Evolutionary conservation across 2,329 filamentous ascomycete genomes (phyloP).

Genomic region (Ilyonectria sp.): DNA sequence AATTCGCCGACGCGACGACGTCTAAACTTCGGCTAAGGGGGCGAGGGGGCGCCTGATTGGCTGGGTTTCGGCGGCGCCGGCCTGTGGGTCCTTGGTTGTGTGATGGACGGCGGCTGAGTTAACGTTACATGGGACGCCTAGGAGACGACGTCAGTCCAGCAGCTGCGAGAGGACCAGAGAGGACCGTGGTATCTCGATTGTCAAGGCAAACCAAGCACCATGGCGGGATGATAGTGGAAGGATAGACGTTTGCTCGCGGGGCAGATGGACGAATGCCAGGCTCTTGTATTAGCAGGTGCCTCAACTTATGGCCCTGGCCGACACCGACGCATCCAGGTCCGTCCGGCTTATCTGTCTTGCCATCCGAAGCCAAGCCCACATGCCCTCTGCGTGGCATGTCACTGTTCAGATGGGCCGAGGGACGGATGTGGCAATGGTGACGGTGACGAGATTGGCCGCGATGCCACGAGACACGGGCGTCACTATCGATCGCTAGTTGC

Average conservation of each 20-base stretch:
- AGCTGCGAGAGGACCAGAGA: conserved; percentile 12
- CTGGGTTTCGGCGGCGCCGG: conserved; percentile 5
- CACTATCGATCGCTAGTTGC: conserved; percentile 33
- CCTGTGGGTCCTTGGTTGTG: conserved; percentile 27
- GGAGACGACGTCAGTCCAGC: neutral
- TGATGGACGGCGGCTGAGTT: conserved; percentile 42
- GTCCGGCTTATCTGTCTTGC: conserved; percentile 2
- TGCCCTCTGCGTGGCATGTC: conserved; percentile 30
- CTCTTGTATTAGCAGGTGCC: conserved; percentile 33
- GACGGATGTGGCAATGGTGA: conserved; percentile 32
- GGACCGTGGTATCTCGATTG: conserved; percentile 11
- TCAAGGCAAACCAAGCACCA: neutral
- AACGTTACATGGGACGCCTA: conserved; percentile 47
- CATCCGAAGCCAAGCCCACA: conserved; percentile 38
- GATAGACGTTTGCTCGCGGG: conserved; percentile 19
- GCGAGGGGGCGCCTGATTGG: conserved; percentile 40
- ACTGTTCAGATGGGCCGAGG: conserved; percentile 19
- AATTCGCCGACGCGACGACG: conserved; percentile 38
- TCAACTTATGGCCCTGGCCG: conserved; percentile 7
- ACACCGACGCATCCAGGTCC: conserved; percentile 9
- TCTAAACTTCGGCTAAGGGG: conserved; percentile 44
- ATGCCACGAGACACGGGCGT: conserved; percentile 39
- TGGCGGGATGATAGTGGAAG: conserved; percentile 1
- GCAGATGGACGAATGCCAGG: conserved; percentile 28
- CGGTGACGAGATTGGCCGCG: conserved; percentile 36